A percentile compares a stretch with the other conserved stretches of the same genome.
Evolutionary conservation across 345 rosid species (phyloP).

Genomic region (Sisymbrium irio): DNA sequence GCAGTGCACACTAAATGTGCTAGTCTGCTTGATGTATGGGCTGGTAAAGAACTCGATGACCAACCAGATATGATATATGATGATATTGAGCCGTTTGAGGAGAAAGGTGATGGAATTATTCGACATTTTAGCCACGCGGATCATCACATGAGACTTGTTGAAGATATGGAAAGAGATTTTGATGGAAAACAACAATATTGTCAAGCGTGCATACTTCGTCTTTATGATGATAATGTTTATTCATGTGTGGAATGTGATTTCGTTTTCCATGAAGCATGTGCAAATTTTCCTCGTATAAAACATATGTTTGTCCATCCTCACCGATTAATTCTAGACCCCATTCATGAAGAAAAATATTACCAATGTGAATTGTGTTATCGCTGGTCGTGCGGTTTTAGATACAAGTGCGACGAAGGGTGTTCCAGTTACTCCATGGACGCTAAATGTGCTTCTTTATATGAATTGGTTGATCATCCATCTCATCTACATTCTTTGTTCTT

Average conservation of each 20-base stretch:
- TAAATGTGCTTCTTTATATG: not conserved
- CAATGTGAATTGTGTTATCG: not conserved
- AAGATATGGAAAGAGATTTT: not conserved
- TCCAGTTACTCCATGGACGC: not conserved
- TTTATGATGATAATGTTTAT: not conserved
- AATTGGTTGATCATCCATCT: not conserved
- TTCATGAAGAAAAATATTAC: not conserved
- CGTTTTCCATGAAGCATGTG: constrained; percentile 17
- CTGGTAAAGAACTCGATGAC: not conserved
- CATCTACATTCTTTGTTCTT: not conserved
- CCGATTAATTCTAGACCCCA: not conserved
- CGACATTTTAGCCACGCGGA: not conserved
- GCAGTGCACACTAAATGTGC: not conserved
- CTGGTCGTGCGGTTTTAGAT: not conserved
- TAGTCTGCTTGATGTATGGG: not conserved
- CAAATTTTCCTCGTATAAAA: constrained; percentile 1
- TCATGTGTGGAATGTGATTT: constrained; percentile 24
- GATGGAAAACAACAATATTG: not conserved
- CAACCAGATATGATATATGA: not conserved
- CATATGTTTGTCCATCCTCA: not conserved
- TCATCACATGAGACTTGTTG: not conserved
- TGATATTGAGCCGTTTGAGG: not conserved
- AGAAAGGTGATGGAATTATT: not conserved
- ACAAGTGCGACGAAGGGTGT: not conserved
- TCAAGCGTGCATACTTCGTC: not conserved